These are phyloP conservation scores for Metschnikowia henanensis DNA, from an alignment of 805 yeast species.

Conservation along the genomic window DNA sequence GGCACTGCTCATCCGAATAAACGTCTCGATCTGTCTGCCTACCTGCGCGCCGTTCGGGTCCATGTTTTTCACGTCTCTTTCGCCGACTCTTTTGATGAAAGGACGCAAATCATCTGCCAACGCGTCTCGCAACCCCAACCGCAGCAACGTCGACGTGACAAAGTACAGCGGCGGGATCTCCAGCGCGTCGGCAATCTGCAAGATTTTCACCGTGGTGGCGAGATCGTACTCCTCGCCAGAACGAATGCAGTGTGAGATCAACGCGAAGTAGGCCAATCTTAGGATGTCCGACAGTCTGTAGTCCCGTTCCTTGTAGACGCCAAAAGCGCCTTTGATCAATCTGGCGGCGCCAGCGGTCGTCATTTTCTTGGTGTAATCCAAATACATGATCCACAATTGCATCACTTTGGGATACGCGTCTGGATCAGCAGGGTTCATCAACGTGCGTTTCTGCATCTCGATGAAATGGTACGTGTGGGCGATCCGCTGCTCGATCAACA, in stretches of 20 bases:
- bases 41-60: constrained; percentile 36
- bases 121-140: constrained; percentile 13
- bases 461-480: constrained; percentile 36
- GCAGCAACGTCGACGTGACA: constrained; percentile 21
- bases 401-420: constrained; percentile 26
- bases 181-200: constrained; percentile 22
- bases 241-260: constrained; percentile 28
- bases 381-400: constrained; percentile 33
- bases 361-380: constrained; percentile 24
- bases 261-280: constrained; percentile 36
- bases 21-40: constrained; percentile 23
- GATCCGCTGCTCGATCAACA: constrained; percentile 29
- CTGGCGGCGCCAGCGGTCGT: constrained; percentile 8
- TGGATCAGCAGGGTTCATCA: constrained; percentile 10
- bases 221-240: constrained; percentile 24
- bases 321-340: constrained; percentile 9
- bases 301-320: constrained; percentile 13
- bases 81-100: constrained; percentile 6
- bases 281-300: constrained; percentile 18
- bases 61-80: constrained; percentile 21
- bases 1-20: constrained; percentile 21
- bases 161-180: constrained; percentile 21
- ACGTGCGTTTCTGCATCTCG: constrained; percentile 17
- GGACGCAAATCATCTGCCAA: constrained; percentile 10
- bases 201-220: constrained; percentile 27